Evolutionary conservation across 106 monocot genomes (phyloP).

Genomic region (Acanthochlamys bracteata): DNA sequence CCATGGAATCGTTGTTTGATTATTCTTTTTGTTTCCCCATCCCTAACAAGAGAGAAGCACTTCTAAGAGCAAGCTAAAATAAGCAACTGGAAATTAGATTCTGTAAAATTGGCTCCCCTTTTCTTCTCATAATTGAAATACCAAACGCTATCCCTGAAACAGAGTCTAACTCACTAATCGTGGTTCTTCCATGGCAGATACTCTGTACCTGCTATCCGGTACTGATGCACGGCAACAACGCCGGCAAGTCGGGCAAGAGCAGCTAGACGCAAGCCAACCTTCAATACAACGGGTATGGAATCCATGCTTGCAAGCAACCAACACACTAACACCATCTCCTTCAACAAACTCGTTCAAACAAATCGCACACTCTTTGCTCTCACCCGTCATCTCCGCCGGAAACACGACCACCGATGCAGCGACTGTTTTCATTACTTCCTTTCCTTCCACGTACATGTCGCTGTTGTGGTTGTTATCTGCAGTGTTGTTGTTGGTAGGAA

Average conservation of each 20-base stretch:
- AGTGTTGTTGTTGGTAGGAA: not conserved
- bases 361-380: constrained; percentile 5
- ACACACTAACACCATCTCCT: constrained; percentile 6
- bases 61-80: no score
- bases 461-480: not conserved
- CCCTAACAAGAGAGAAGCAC: no score
- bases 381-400: constrained; percentile 6
- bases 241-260: constrained; percentile 13
- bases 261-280: not conserved
- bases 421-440: not conserved
- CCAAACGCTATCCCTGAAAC: no score
- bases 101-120: no score
- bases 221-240: not conserved
- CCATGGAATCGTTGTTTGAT: no score
- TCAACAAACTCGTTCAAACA: constrained; percentile 8
- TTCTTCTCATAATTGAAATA: no score
- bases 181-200: constrained; percentile 3
- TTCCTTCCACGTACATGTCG: not conserved
- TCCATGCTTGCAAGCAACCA: constrained; percentile 9
- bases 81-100: no score
- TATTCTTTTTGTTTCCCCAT: no score
- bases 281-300: constrained; percentile 6
- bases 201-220: not conserved
- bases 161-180: no score
- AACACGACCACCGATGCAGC: not conserved